Base-by-base conservation (phyloP, 2,329 filamentous ascomycete genomes). In the Aspergillus unguis region DNA sequence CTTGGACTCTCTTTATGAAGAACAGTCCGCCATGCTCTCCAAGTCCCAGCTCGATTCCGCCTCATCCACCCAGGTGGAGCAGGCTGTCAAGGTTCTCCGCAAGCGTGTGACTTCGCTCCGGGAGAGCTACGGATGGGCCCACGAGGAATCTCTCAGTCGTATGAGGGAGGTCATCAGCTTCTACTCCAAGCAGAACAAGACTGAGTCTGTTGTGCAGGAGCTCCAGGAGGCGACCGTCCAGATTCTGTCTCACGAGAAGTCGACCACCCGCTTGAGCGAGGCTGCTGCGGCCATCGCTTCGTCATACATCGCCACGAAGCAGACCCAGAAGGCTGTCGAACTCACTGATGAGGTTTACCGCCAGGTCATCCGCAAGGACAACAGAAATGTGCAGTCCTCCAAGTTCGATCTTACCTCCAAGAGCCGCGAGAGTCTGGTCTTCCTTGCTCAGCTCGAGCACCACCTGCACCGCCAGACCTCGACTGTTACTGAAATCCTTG, bases 381-480 rank as follows among this genome's bases (percentile, higher is more conserved):
- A 60, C 7, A 65, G 62, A n/a, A 65, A 64, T 29, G 62, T 65
- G 28, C 55, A 55, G 37, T 61, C 62, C 51, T 61, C 23, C 58
- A 62, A 62, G 23, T 71, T 74, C 35, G 66, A 74, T 42, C 53
- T 74, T 5, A 63, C 70, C 1, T 60, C 63, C 1, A 65, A 65
- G 46, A 64, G 64, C 7, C 71, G 67, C n/a, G 63, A 69, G 43
- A 67, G 64, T 44, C 63, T 73, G 10, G 70, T 73, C 8, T 78
- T 77, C 66, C 60, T 78, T 23, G 76, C 76, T 17, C 73, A 76
- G 50, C 62, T 78, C 1, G 72, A 78, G 58, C 71, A 76, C 57
- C 70, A 62, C 44, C 62, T 73, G 11, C 64, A 61, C 31, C 44
- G 52, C 42, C 47, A 56, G 37, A 64, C 63, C 2, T 56, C 62